Conservation (phyloP, 2,329 filamentous ascomycete species). For the Beauveria pseudobassiana region DNA sequence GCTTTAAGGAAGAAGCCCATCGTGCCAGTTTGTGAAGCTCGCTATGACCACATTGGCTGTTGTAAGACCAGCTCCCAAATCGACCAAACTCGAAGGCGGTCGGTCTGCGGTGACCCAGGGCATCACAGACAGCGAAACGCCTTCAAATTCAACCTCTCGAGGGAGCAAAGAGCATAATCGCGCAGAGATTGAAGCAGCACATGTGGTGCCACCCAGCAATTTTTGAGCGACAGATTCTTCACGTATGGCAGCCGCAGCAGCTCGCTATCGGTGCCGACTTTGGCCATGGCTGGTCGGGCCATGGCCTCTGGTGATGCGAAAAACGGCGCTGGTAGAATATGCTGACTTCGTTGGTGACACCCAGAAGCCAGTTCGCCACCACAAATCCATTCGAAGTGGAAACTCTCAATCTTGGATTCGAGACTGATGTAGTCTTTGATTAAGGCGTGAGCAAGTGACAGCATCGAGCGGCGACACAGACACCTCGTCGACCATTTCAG, state of each 20-base stretch:
- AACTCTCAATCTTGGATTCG: slow-evolving; percentile 42
- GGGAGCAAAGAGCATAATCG: slow-evolving; percentile 34
- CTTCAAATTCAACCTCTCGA: slow-evolving; percentile 54
- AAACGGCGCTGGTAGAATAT: slow-evolving; percentile 56
- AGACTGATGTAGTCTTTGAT: slow-evolving; percentile 42
- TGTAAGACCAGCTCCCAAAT: neutral
- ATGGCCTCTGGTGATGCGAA: slow-evolving; percentile 27
- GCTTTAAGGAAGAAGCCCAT: neutral
- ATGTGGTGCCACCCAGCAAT: slow-evolving; percentile 60
- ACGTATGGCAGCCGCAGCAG: slow-evolving; percentile 49
- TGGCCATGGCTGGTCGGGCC: slow-evolving; percentile 24
- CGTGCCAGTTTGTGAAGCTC: neutral
- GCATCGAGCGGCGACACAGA: slow-evolving; percentile 44
- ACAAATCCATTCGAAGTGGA: slow-evolving; percentile 60
- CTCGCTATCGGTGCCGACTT: slow-evolving; percentile 19
- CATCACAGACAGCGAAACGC: slow-evolving; percentile 54
- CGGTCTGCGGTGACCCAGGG: slow-evolving; percentile 14
- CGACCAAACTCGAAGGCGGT: neutral
- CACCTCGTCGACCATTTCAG: slow-evolving; percentile 41
- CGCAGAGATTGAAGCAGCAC: slow-evolving; percentile 45
- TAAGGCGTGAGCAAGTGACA: slow-evolving; percentile 44
- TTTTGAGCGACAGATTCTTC: slow-evolving; percentile 53
- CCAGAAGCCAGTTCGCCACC: slow-evolving; percentile 61
- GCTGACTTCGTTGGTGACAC: slow-evolving; percentile 51
- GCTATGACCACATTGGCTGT: too few species aligned